Percentiles rank a stretch among this genome's conserved stretches.
Evolutionary conservation across 2,329 filamentous ascomycete genomes (phyloP).

Genomic region (Eurotiales sp.): DNA sequence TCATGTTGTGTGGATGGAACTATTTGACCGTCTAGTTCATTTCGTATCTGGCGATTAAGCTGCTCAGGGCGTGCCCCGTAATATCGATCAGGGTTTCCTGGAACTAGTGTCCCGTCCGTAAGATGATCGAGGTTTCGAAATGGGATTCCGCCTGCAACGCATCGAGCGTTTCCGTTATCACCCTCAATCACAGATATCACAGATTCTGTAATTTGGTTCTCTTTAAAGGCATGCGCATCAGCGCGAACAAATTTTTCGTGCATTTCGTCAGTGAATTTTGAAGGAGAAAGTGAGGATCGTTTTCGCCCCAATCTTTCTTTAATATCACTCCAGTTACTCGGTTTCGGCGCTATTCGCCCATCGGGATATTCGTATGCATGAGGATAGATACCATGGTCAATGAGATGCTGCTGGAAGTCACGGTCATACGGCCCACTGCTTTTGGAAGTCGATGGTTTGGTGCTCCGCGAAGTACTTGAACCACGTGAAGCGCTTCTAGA

Average conservation of each 20-base stretch:
- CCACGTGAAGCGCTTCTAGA: slow-evolving; percentile 1
- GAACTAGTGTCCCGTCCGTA: slow-evolving; percentile 25
- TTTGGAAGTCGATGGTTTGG: slow-evolving; percentile 23
- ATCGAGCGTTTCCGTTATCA: slow-evolving; percentile 20
- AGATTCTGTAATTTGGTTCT: slow-evolving; percentile 31
- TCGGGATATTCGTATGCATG: slow-evolving; percentile 22
- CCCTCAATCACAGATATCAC: slow-evolving; percentile 32
- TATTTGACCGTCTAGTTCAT: slow-evolving; percentile 21
- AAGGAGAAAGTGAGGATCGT: slow-evolving; percentile 35
- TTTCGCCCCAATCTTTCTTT: slow-evolving; percentile 24
- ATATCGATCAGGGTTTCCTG: slow-evolving; percentile 29
- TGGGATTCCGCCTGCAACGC: slow-evolving; percentile 21
- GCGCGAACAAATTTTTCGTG: slow-evolving; percentile 28
- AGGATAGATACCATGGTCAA: slow-evolving; percentile 32
- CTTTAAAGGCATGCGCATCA: slow-evolving; percentile 28
- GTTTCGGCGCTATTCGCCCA: slow-evolving; percentile 19
- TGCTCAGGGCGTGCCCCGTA: slow-evolving; percentile 22
- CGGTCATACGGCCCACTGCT: slow-evolving; percentile 29
- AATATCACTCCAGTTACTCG: slow-evolving; percentile 22
- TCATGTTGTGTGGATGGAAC: slow-evolving; percentile 26
- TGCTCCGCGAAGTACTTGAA: slow-evolving; percentile 14
- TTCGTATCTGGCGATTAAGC: background rate
- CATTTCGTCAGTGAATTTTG: slow-evolving; percentile 27
- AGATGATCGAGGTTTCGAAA: slow-evolving; percentile 37
- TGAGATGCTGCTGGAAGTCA: slow-evolving; percentile 37